phyloP scores from a whole-genome alignment of 1,139 yeast genomes.

The Sugiyamaella neomexicana region DNA sequence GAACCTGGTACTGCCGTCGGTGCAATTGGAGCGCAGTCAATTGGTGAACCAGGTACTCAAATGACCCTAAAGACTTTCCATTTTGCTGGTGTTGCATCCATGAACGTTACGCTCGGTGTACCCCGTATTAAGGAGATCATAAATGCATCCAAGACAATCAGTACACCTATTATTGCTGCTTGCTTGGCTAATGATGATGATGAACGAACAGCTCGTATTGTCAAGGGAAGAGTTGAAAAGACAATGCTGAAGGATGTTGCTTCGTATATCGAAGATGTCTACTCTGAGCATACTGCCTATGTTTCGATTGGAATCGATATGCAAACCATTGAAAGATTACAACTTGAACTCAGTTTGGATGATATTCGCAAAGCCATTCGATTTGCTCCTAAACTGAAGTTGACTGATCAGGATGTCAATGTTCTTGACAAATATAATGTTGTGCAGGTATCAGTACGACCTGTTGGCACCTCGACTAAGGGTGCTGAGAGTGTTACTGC shows the following conservation, averaged over 20 bases:
- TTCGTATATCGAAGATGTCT: conserved; percentile 89
- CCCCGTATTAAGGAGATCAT: conserved; percentile 99
- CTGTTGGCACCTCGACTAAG: conserved; percentile 45
- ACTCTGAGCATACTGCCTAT: conserved; percentile 74
- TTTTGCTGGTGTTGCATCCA: conserved; percentile 99
- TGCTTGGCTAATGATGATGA: conserved; percentile 89
- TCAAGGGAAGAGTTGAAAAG: conserved; percentile 95
- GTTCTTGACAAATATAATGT: conserved; percentile 60
- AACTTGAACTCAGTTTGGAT: conserved; percentile 81
- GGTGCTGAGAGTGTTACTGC: conserved; percentile 26
- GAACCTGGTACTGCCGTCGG: conserved; percentile 99
- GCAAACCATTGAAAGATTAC: conserved; percentile 82
- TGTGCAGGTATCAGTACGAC: conserved; percentile 76
- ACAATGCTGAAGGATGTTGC: conserved; percentile 86
- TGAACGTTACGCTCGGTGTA: conserved; percentile 98
- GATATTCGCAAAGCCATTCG: conserved; percentile 83
- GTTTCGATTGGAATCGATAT: conserved; percentile 81
- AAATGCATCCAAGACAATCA: conserved; percentile 91
- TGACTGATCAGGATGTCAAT: conserved; percentile 68
- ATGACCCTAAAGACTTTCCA: conserved; percentile 99
- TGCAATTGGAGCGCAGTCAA: conserved; percentile 98
- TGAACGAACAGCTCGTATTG: conserved; percentile 97
- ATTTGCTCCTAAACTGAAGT: conserved; percentile 86
- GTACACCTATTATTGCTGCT: conserved; percentile 96
- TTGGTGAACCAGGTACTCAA: conserved; percentile 99